These are phyloP conservation scores for Cercospora brassicicola DNA, from an alignment of 2,329 filamentous ascomycete genomes.

Conservation along the genomic window DNA sequence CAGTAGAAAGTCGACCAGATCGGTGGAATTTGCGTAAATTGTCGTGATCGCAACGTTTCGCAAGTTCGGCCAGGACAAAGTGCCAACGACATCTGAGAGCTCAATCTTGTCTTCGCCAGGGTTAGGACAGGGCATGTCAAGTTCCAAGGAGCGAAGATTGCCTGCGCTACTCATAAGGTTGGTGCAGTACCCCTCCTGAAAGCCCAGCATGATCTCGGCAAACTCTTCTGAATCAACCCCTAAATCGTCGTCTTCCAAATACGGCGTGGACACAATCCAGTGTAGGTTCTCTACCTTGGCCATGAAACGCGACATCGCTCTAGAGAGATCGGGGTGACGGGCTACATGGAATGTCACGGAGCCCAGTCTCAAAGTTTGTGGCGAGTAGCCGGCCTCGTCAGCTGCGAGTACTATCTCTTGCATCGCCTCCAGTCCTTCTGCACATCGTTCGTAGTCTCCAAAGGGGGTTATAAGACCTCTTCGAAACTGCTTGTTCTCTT, in stretches of 20 bases:
- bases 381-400: not conserved
- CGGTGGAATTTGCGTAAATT: not conserved
- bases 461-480: not conserved
- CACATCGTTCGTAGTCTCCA: not conserved
- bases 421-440: not conserved
- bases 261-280: not conserved
- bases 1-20: not conserved
- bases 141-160: not conserved
- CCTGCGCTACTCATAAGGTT: not conserved
- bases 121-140: not conserved
- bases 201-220: not conserved
- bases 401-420: not conserved
- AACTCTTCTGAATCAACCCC: no score
- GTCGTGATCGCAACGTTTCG: not conserved
- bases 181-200: not conserved
- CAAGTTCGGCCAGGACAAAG: not conserved
- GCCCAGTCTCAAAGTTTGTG: not conserved
- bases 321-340: not conserved
- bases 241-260: not conserved
- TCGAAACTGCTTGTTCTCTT: not conserved
- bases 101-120: not conserved
- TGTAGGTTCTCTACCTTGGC: not conserved
- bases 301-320: not conserved
- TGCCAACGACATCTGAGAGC: not conserved
- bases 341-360: not conserved